Conservation (phyloP, 2,329 filamentous ascomycete genomes). For the Aphanoascus verrucosus region DNA sequence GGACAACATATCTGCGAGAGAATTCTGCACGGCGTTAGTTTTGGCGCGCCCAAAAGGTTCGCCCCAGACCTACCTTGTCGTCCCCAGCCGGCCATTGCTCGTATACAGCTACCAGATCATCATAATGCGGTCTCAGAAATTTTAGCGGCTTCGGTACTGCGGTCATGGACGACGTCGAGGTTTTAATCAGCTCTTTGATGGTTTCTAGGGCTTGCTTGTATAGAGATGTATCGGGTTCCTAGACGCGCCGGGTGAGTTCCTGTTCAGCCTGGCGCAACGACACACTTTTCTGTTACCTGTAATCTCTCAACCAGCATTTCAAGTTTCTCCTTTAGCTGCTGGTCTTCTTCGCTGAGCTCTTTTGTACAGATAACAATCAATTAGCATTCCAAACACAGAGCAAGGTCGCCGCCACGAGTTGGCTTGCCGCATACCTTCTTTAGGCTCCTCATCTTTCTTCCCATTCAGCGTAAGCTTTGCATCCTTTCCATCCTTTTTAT, state of each 20-base stretch:
- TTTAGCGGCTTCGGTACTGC: constrained; percentile 97
- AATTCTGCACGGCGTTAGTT: constrained; percentile 37
- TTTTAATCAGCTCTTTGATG: constrained; percentile 98
- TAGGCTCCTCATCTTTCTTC: constrained; percentile 63
- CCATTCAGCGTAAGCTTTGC: constrained; percentile 60
- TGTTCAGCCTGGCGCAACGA: neutral
- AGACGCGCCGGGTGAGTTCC: constrained; percentile 10
- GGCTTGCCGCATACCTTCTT: constrained; percentile 43
- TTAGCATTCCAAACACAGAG: neutral
- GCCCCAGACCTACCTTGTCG: constrained; percentile 55
- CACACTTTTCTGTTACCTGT: constrained; percentile 48
- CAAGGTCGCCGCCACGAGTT: constrained; percentile 18
- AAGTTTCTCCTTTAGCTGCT: constrained; percentile 94
- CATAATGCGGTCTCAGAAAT: constrained; percentile 93
- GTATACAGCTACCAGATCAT: constrained; percentile 75
- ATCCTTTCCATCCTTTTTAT: constrained; percentile 50
- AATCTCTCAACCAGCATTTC: constrained; percentile 96
- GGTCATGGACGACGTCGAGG: constrained; percentile 98
- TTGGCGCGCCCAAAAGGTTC: constrained; percentile 2
- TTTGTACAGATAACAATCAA: constrained; percentile 41
- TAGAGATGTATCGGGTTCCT: constrained; percentile 78
- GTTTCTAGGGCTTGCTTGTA: constrained; percentile 89
- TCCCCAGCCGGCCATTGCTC: constrained; percentile 76
- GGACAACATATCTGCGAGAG: constrained; percentile 87
- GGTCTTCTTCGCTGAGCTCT: constrained; percentile 94